phyloP scores from a whole-genome alignment of 148 eudicot genomes.

The Arbutus unedo region DNA sequence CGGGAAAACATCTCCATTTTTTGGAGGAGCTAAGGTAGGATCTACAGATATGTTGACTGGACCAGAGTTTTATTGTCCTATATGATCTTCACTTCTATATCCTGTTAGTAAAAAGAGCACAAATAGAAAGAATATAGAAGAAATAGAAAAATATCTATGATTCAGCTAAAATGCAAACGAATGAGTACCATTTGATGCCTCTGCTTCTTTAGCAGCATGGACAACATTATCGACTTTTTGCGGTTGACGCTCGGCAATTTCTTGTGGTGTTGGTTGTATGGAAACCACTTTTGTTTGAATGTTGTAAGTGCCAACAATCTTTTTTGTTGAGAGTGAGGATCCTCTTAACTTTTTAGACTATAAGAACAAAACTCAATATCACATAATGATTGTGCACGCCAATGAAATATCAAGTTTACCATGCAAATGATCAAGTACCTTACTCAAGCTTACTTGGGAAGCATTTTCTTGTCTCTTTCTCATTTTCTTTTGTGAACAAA shows the following conservation, averaged over 20 bases:
- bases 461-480: background rate
- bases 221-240: background rate
- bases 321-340: background rate
- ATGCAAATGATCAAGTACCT: background rate
- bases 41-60: no score
- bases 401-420: background rate
- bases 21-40: background rate
- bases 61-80: no score
- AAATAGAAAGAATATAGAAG: background rate
- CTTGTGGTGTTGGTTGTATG: background rate
- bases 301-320: background rate
- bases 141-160: background rate
- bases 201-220: background rate
- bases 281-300: background rate
- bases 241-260: background rate
- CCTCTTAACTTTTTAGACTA: background rate
- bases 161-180: background rate
- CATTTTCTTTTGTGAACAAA: background rate
- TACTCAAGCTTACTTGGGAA: background rate
- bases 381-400: background rate
- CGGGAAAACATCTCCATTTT: background rate
- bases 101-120: background rate
- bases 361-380: background rate
- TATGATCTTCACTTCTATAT: background rate
- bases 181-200: background rate